These are phyloP conservation scores for Boletus reticulatus DNA, from an alignment of 768 basidiomycete genomes.

Conservation along the genomic window DNA sequence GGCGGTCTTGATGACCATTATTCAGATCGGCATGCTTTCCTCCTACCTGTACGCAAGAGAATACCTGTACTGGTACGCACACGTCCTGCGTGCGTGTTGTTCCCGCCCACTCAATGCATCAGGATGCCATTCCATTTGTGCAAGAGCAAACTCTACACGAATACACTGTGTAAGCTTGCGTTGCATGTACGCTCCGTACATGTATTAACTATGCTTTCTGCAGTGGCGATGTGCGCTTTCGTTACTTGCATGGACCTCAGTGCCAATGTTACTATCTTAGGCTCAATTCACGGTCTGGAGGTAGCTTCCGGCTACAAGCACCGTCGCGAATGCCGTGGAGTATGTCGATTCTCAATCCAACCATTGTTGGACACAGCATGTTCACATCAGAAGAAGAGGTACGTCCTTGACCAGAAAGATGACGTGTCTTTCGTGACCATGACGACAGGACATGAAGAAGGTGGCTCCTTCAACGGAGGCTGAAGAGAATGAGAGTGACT, in stretches of 20 bases:
- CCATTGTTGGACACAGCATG: not conserved
- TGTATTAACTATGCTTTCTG: not conserved
- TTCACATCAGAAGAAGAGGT: constrained; percentile 4
- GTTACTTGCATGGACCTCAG: not conserved
- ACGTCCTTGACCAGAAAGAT: not conserved
- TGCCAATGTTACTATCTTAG: not conserved
- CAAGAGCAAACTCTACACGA: constrained; percentile 25
- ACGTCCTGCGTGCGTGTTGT: not conserved
- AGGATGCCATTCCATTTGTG: constrained; percentile 23
- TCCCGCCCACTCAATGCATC: not conserved
- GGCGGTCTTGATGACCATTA: constrained; percentile 16
- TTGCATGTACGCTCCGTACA: not conserved
- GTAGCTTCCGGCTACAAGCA: not conserved
- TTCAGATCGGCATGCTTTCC: constrained; percentile 17
- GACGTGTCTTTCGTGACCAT: not conserved
- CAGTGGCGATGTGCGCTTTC: constrained; percentile 16
- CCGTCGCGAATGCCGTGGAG: constrained; percentile 1
- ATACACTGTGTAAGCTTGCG: constrained; percentile 16
- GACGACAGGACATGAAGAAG: constrained; percentile 5
- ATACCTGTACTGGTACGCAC: constrained; percentile 16
- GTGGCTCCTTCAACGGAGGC: not conserved
- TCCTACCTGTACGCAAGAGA: constrained; percentile 12
- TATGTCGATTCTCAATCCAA: constrained; percentile 6
- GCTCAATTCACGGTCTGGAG: constrained; percentile 13
- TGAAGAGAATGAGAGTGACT: not conserved